Evolutionary conservation across 2,329 filamentous ascomycete species (phyloP).

Genomic region (Berkeleyomyces rouxiae): DNA sequence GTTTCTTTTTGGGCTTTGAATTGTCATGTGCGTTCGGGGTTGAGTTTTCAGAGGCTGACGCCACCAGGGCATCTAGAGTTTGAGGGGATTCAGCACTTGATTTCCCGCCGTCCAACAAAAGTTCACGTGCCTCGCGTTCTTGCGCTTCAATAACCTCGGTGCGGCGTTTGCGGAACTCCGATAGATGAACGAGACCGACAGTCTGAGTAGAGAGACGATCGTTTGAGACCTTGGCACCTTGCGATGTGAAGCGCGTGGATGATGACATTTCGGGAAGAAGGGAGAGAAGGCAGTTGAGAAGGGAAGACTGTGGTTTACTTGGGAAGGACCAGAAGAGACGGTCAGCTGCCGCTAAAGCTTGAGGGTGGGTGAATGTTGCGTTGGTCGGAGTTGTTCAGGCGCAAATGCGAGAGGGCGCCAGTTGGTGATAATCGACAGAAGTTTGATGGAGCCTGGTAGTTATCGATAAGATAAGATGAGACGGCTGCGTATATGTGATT

Average conservation of each 20-base stretch:
- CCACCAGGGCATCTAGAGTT: conserved; percentile 28
- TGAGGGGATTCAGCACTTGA: conserved; percentile 26
- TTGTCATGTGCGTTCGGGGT: not conserved
- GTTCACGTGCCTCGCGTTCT: conserved; percentile 61
- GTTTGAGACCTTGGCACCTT: conserved; percentile 33
- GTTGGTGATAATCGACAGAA: not conserved
- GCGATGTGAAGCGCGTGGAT: conserved; percentile 1
- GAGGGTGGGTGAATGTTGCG: too few species aligned
- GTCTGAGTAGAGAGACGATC: conserved; percentile 73
- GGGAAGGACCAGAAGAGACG: too few species aligned
- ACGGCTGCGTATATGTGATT: too few species aligned
- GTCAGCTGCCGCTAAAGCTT: too few species aligned
- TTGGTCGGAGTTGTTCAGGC: too few species aligned
- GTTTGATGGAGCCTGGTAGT: not conserved
- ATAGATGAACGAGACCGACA: conserved; percentile 78
- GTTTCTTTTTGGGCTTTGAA: conserved; percentile 29
- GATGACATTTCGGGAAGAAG: conserved; percentile 4
- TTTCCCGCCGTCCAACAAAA: conserved; percentile 15
- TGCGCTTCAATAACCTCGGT: conserved; percentile 88
- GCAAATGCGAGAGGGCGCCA: too few species aligned
- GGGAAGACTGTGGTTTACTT: not conserved
- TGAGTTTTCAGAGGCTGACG: conserved; percentile 22
- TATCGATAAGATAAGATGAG: not conserved
- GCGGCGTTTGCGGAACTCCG: conserved; percentile 89
- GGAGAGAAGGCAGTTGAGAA: not conserved